A percentile compares a stretch with the other conserved stretches of the same genome.
These are phyloP conservation scores for Teratosphaeriaceae sp. DNA, from an alignment of 2,329 filamentous ascomycete species.

Conservation along the genomic window DNA sequence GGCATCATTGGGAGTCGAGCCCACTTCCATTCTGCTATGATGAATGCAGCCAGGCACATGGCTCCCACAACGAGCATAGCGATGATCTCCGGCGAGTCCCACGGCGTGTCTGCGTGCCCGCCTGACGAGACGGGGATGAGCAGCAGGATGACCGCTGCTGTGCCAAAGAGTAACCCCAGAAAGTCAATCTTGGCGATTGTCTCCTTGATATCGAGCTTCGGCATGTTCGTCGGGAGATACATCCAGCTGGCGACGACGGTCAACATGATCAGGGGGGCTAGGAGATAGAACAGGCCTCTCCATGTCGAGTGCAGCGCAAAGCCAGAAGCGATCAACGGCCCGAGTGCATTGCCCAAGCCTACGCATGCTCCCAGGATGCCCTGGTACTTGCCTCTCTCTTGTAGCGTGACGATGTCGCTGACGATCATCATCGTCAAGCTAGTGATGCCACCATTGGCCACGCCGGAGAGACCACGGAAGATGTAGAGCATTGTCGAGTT, in stretches of 20 bases:
- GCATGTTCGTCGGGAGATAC: constrained; percentile 47
- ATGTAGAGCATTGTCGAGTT: constrained; percentile 54
- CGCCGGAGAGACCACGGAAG: constrained; percentile 53
- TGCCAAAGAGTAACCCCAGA: constrained; percentile 49
- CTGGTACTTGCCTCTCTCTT: constrained; percentile 50
- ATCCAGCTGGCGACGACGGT: constrained; percentile 43
- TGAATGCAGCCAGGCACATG: constrained; percentile 42
- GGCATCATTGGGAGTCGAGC: constrained; percentile 53
- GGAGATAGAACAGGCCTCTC: constrained; percentile 44
- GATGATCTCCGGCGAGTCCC: constrained; percentile 52
- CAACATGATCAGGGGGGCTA: constrained; percentile 46
- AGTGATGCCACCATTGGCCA: constrained; percentile 56
- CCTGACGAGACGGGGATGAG: constrained; percentile 59
- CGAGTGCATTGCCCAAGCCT: constrained; percentile 41
- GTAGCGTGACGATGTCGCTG: constrained; percentile 52
- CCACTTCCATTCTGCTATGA: constrained; percentile 51
- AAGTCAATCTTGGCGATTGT: constrained; percentile 54
- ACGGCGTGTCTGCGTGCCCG: constrained; percentile 38
- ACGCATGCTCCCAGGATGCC: constrained; percentile 41
- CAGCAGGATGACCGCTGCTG: constrained; percentile 51
- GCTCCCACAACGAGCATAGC: constrained; percentile 50
- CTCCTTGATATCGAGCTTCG: constrained; percentile 40
- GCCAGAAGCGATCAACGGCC: constrained; percentile 42
- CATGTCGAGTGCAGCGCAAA: constrained; percentile 38
- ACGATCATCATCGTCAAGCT: constrained; percentile 57